phyloP scores from a whole-genome alignment of 73 alveolate genomes.

The Urostyla sp. region DNA sequence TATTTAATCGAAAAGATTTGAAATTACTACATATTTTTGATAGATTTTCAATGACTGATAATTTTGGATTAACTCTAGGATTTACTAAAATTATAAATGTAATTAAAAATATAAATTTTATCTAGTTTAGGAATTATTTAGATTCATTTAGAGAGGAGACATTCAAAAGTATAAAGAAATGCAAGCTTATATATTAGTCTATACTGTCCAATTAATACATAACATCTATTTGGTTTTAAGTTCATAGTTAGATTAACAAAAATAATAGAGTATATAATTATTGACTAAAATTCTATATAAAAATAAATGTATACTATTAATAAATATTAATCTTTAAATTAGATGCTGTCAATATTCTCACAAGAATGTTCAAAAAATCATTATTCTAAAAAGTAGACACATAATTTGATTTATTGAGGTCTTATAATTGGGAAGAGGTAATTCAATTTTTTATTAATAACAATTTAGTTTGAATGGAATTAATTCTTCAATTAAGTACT shows the following conservation, averaged over 20 bases:
- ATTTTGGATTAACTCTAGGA: conserved; percentile 13
- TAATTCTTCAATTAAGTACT: neutral
- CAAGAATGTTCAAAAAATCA: conserved; percentile 20
- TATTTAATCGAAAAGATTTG: conserved; percentile 1
- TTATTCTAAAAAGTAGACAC: conserved; percentile 25
- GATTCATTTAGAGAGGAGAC: conserved; percentile 6
- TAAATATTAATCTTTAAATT: neutral
- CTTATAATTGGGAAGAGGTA: conserved; percentile 39
- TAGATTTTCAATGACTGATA: conserved; percentile 39
- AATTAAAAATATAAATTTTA: neutral
- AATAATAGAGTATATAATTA: neutral
- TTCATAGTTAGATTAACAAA: neutral
- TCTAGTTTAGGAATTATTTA: conserved; percentile 20
- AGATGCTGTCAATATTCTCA: conserved; percentile 20
- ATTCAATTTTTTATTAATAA: too few species aligned
- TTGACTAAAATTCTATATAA: conserved; percentile 10
- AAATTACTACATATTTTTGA: conserved; percentile 5
- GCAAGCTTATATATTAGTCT: conserved; percentile 16
- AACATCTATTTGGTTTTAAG: neutral
- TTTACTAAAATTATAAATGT: conserved; percentile 9
- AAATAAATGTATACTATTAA: conserved; percentile 1
- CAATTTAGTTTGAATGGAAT: conserved; percentile 1
- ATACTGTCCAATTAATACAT: conserved; percentile 23
- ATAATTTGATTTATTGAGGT: conserved; percentile 2
- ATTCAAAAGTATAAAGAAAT: neutral